These are phyloP conservation scores for Parafenestella ontariensis DNA, from an alignment of 2,329 filamentous ascomycete species.

Conservation along the genomic window DNA sequence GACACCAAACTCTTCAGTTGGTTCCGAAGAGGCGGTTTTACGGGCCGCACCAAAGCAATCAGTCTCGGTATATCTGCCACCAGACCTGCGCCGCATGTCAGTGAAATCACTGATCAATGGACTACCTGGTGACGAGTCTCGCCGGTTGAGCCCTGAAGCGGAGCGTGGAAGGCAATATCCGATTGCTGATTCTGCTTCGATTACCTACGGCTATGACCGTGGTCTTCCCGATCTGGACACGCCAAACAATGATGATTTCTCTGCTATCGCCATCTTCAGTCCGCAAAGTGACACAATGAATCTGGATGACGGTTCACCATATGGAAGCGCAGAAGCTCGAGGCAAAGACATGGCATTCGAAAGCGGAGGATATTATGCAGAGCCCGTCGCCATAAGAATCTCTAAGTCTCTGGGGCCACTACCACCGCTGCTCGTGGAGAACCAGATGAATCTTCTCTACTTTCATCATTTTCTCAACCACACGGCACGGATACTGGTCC, in stretches of 20 bases:
- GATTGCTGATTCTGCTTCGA: slow-evolving; percentile 40
- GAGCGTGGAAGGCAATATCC: slow-evolving; percentile 50
- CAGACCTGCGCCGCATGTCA: slow-evolving; percentile 62
- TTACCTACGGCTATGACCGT: slow-evolving; percentile 73
- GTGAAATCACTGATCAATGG: slow-evolving; percentile 67
- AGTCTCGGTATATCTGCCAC: slow-evolving; percentile 41
- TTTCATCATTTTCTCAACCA: slow-evolving; percentile 80
- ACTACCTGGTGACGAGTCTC: slow-evolving; percentile 21
- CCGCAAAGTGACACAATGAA: slow-evolving; percentile 39
- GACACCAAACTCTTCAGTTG: slow-evolving; percentile 53
- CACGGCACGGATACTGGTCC: slow-evolving; percentile 71
- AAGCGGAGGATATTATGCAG: slow-evolving; percentile 72
- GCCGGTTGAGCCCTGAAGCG: slow-evolving; percentile 44
- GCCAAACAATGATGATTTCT: slow-evolving; percentile 72
- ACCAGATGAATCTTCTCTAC: slow-evolving; percentile 81
- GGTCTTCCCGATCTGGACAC: slow-evolving; percentile 74
- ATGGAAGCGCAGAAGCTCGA: slow-evolving; percentile 46
- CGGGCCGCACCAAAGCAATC: slow-evolving; percentile 28
- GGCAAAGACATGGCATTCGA: slow-evolving; percentile 62
- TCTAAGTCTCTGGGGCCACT: slow-evolving; percentile 64
- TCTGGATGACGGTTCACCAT: slow-evolving; percentile 43
- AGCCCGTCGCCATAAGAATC: slow-evolving; percentile 70
- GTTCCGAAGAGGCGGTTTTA: slow-evolving; percentile 39
- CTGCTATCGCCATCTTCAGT: slow-evolving; percentile 63
- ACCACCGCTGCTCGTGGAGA: slow-evolving; percentile 66